Conservation (phyloP, 345 rosid genomes). For the Punica granatum region DNA sequence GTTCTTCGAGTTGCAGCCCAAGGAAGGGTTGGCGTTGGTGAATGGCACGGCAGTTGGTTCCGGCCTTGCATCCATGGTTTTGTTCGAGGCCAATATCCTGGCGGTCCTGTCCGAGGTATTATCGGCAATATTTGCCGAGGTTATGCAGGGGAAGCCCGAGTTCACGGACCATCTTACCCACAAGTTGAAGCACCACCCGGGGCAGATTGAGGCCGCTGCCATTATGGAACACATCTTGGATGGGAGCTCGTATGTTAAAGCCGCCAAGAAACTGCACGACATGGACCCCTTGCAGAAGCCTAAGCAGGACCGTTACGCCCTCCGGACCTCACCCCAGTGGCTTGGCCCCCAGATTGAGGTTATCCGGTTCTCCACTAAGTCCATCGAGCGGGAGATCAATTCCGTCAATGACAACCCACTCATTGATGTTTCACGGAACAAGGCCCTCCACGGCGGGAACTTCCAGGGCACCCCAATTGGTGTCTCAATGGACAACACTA, state of each 20-base stretch:
- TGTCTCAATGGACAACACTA: conserved; percentile 15
- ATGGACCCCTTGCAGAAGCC: conserved; percentile 16
- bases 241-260: conserved; percentile 14
- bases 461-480: conserved; percentile 19
- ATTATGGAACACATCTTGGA: conserved; percentile 17
- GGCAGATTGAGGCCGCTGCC: conserved; percentile 17
- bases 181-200: conserved; percentile 17
- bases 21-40: conserved; percentile 16
- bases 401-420: conserved; percentile 15
- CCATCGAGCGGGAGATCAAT: conserved; percentile 18
- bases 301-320: conserved; percentile 14
- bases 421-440: conserved; percentile 14
- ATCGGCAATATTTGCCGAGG: conserved; percentile 13
- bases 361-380: conserved; percentile 13
- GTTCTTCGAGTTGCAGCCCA: conserved; percentile 15
- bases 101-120: conserved; percentile 13
- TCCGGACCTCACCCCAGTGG: conserved; percentile 16
- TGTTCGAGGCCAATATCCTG: conserved; percentile 15
- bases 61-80: conserved; percentile 11
- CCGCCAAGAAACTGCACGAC: conserved; percentile 14
- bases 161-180: conserved; percentile 17
- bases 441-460: conserved; percentile 15
- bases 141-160: conserved; percentile 20
- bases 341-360: conserved; percentile 13
- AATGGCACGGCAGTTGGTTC: conserved; percentile 17